A percentile compares a stretch with the other conserved stretches of the same genome.
Conservation (phyloP, 257 asterid genomes). For the Verbascum thapsus region DNA sequence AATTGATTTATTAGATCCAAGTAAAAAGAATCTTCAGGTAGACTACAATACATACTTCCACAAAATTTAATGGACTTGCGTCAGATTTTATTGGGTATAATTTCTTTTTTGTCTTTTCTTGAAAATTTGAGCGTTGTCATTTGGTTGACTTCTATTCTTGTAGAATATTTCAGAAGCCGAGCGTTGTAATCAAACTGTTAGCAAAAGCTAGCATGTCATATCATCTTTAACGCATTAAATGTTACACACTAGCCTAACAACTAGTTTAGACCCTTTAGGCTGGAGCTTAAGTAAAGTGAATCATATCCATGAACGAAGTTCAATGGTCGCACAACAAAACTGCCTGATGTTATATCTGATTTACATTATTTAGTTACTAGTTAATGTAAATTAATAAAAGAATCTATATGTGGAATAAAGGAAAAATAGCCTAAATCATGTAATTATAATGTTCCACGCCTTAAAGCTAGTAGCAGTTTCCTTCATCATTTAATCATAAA, state of each 20-base stretch:
- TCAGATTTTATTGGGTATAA: conserved; percentile 4
- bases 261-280: conserved; percentile 15
- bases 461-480: conserved; percentile 12
- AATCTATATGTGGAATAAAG: not conserved
- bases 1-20: conserved; percentile 93
- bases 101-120: conserved; percentile 25
- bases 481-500: conserved; percentile 6
- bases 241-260: not conserved
- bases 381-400: too few species aligned
- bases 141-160: conserved; percentile 21
- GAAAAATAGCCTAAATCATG: not conserved
- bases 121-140: too few species aligned
- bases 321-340: not conserved
- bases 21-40: conserved; percentile 94
- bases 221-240: conserved; percentile 17
- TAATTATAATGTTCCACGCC: not conserved
- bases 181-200: conserved; percentile 19
- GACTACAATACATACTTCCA: conserved; percentile 17
- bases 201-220: conserved; percentile 9
- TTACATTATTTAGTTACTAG: not conserved
- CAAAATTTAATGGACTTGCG: conserved; percentile 3
- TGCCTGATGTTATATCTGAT: conserved; percentile 1
- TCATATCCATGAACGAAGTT: conserved; percentile 7
- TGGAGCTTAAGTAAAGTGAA: not conserved
- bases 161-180: not conserved